A percentile compares a stretch with the other conserved stretches of the same genome.
phyloP scores from a whole-genome alignment of 768 basidiomycete species.

The Kwoniella mangroviensis region DNA sequence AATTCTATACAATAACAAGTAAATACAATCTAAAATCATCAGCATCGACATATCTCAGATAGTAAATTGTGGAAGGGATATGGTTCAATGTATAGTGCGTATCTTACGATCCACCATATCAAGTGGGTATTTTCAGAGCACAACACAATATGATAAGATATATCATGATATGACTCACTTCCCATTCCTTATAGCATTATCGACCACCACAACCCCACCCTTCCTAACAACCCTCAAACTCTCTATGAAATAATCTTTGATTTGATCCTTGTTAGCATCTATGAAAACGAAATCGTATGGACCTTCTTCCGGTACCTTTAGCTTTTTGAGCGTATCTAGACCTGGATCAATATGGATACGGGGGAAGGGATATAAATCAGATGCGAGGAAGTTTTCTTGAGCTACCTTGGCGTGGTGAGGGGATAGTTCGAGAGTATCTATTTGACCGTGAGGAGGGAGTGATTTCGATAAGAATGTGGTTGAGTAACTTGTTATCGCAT shows the following conservation, averaged over 20 bases:
- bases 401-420: slow-evolving; percentile 62
- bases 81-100: too few relatives aligned
- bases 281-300: slow-evolving; percentile 72
- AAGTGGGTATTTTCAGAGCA: too few relatives aligned
- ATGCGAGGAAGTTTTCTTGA: slow-evolving; percentile 64
- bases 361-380: slow-evolving; percentile 64
- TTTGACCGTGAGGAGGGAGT: slow-evolving; percentile 52
- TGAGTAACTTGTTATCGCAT: slow-evolving; percentile 39
- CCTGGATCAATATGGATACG: slow-evolving; percentile 62
- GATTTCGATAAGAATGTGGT: slow-evolving; percentile 55
- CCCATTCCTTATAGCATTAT: slow-evolving; percentile 50
- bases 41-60: too few relatives aligned
- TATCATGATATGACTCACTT: slow-evolving; percentile 24
- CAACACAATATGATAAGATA: not conserved
- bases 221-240: slow-evolving; percentile 67
- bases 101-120: too few relatives aligned
- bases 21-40: too few relatives aligned
- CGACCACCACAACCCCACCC: slow-evolving; percentile 65
- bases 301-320: slow-evolving; percentile 27
- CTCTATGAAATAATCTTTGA: slow-evolving; percentile 66
- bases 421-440: slow-evolving; percentile 56
- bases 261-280: slow-evolving; percentile 71
- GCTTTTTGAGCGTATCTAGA: slow-evolving; percentile 22
- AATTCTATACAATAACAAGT: slow-evolving; percentile 22
- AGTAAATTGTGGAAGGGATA: too few relatives aligned